Evolutionary conservation across 208 protist genomes (phyloP).

Genomic region (Kentomonas sorsogonicus): DNA sequence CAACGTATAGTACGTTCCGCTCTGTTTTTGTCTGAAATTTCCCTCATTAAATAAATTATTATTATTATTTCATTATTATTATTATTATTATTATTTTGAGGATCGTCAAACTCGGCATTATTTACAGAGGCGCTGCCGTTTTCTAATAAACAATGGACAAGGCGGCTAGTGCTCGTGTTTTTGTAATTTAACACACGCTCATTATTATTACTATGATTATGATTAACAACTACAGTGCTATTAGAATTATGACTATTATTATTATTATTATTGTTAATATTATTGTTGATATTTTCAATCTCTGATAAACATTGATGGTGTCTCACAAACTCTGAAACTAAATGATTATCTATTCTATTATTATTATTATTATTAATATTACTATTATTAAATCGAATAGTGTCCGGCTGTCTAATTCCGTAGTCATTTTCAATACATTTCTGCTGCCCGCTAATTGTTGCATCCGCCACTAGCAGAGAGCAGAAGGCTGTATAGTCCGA

Average conservation of each 20-base stretch:
- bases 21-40: no score
- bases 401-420: neutral
- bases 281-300: neutral
- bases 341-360: conserved; percentile 4
- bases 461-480: no score
- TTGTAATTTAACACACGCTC: neutral
- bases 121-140: neutral
- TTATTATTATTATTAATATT: conserved; percentile 3
- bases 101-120: neutral
- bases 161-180: no score
- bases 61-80: conserved; percentile 1
- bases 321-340: neutral
- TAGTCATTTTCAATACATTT: neutral
- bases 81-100: conserved; percentile 9
- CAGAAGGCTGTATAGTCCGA: no score
- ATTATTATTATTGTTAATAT: conserved; percentile 2
- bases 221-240: neutral
- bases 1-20: no score
- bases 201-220: conserved; percentile 8
- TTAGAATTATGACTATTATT: neutral
- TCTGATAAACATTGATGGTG: neutral
- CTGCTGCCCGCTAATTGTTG: no score
- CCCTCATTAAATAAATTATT: neutral
- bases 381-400: neutral
- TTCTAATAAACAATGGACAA: neutral